These are phyloP conservation scores for Globisporangium cederbergense DNA, from an alignment of 352 stramenopile genomes.

Conservation along the genomic window DNA sequence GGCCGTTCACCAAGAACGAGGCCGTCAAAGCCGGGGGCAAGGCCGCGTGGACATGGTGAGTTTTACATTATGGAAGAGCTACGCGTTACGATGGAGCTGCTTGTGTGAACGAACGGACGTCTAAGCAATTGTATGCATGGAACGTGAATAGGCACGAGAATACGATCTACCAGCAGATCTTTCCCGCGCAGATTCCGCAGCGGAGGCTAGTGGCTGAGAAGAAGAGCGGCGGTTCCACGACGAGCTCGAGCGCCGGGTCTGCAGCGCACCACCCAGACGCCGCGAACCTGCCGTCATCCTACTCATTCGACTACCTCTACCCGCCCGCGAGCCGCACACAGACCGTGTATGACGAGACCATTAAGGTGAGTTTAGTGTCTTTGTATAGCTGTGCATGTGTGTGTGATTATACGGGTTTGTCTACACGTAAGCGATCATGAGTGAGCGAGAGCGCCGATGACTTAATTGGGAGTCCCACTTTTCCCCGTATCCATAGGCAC, in stretches of 20 bases:
- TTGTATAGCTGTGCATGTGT: not conserved
- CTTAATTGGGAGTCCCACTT: conserved; percentile 2
- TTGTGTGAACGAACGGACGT: not conserved
- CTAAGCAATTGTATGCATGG: not conserved
- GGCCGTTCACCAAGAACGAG: conserved; percentile 75
- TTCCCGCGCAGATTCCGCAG: conserved; percentile 54
- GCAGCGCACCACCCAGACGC: conserved; percentile 15
- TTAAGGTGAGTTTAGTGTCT: conserved; percentile 34
- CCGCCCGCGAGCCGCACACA: conserved; percentile 57
- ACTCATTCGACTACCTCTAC: conserved; percentile 88
- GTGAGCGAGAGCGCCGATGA: not conserved
- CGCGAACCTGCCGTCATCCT: conserved; percentile 61
- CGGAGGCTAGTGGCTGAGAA: conserved; percentile 24
- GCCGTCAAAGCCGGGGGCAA: conserved; percentile 64
- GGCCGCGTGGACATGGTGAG: conserved; percentile 78
- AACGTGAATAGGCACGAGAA: conserved; percentile 60
- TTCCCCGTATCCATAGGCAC: not conserved
- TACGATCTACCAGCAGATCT: conserved; percentile 88
- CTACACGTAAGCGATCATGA: not conserved
- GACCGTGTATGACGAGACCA: conserved; percentile 82
- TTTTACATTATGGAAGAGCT: not conserved
- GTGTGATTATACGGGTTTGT: not conserved
- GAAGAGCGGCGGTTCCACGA: conserved; percentile 27
- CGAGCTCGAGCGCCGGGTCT: conserved; percentile 34
- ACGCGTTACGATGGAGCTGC: not conserved